Evolutionary conservation across 441 rosid species (phyloP).

Genomic region (Raphanus hybrid): DNA sequence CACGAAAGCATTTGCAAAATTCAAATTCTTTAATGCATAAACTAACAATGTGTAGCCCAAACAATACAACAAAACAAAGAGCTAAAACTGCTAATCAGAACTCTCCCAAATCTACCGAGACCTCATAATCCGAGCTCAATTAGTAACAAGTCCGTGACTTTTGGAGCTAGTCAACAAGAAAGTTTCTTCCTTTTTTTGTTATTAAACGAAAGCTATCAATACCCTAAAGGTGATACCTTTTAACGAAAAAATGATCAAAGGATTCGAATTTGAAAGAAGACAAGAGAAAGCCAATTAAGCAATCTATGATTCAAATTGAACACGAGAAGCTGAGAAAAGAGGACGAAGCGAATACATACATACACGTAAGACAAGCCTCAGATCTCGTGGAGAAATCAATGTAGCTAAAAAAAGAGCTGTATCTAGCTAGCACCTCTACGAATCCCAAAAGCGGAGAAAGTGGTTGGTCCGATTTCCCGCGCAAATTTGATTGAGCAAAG

Average conservation of each 20-base stretch:
- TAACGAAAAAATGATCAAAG: slow-evolving; percentile 6
- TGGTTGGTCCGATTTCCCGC: slow-evolving; percentile 39
- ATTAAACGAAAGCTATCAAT: not conserved
- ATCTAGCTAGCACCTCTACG: too few relatives aligned
- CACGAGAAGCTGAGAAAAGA: not conserved
- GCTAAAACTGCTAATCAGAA: not conserved
- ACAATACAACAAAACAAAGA: not conserved
- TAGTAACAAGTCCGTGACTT: slow-evolving; percentile 20
- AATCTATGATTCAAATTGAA: not conserved
- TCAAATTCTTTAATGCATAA: not conserved
- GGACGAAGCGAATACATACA: not conserved
- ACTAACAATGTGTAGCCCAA: not conserved
- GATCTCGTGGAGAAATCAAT: not conserved
- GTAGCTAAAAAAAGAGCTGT: not conserved
- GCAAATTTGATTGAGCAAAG: slow-evolving; percentile 20
- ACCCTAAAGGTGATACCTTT: not conserved
- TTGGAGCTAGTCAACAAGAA: slow-evolving; percentile 35
- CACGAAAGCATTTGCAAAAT: not conserved
- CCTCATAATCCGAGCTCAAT: not conserved
- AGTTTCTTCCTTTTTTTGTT: slow-evolving; percentile 10
- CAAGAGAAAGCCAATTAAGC: not conserved
- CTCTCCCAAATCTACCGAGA: not conserved
- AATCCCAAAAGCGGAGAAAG: not conserved
- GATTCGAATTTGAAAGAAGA: not conserved
- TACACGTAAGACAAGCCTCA: not conserved